A percentile compares a stretch with the other conserved stretches of the same genome.
Evolutionary conservation across 768 basidiomycete species (phyloP).

Genomic region (Chalciporus sphaerocephalus): DNA sequence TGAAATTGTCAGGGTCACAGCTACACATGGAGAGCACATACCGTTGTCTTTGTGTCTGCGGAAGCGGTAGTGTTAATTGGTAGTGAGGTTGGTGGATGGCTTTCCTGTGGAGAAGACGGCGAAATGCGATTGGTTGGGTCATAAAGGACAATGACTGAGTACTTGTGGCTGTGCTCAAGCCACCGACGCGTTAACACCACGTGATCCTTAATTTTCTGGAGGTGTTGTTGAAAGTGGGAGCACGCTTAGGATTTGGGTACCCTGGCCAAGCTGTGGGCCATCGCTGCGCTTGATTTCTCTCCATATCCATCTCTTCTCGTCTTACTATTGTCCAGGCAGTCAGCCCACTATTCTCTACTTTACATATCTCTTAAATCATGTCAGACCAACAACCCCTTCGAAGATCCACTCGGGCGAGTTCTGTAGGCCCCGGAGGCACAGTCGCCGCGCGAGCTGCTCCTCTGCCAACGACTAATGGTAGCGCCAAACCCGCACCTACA

Average conservation of each 20-base stretch:
- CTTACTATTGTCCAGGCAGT: not conserved
- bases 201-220: constrained; percentile 8
- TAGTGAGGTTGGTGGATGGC: constrained; percentile 8
- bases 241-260: not conserved
- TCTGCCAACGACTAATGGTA: constrained; percentile 26
- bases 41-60: constrained; percentile 6
- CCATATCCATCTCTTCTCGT: not conserved
- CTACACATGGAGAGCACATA: not conserved
- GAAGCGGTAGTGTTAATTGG: not conserved
- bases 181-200: constrained; percentile 26
- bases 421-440: constrained; percentile 37
- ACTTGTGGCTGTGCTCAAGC: constrained; percentile 20
- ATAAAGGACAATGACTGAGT: constrained; percentile 9
- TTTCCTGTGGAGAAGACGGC: not conserved
- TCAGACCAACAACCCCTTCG: constrained; percentile 37
- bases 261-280: not conserved
- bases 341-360: not conserved
- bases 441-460: constrained; percentile 28
- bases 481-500: constrained; percentile 33
- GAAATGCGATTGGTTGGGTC: not conserved
- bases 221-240: not conserved
- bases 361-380: constrained; percentile 29
- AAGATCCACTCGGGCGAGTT: constrained; percentile 51
- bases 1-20: not conserved
- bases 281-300: not conserved